These are phyloP conservation scores for Gamarada debralockiae DNA, from an alignment of 495 filamentous ascomycete species.

Conservation along the genomic window DNA sequence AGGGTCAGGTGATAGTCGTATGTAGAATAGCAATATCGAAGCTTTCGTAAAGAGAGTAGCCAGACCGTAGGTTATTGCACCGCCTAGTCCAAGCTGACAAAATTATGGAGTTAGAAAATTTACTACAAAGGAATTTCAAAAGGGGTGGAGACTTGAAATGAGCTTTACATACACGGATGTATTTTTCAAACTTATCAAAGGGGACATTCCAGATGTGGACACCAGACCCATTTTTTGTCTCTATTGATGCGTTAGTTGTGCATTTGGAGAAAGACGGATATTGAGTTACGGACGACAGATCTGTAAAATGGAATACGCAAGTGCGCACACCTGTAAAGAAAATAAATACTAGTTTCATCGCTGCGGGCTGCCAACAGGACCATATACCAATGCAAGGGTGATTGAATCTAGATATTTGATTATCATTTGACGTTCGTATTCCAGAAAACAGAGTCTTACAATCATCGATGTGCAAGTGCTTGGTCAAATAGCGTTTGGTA, in stretches of 20 bases:
- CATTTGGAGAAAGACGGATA: neutral
- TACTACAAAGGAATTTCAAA: neutral
- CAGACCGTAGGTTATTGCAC: conserved; percentile 23
- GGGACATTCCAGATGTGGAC: conserved; percentile 13
- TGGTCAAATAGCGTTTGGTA: conserved; percentile 19
- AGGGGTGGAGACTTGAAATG: neutral
- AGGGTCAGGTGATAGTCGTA: conserved; percentile 8
- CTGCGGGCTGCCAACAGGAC: neutral
- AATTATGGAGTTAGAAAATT: neutral
- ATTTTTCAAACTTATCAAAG: conserved; percentile 2
- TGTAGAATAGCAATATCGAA: conserved; percentile 68
- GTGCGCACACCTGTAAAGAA: conserved; percentile 1
- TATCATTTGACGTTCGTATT: neutral
- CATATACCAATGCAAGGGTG: conserved; percentile 2
- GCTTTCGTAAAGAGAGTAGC: conserved; percentile 60
- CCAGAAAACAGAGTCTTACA: conserved; percentile 17
- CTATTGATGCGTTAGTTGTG: conserved; percentile 3
- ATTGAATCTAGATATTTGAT: conserved; percentile 1
- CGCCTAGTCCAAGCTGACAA: conserved; percentile 22
- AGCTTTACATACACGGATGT: conserved; percentile 2
- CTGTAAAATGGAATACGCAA: conserved; percentile 7
- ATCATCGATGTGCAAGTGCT: conserved; percentile 25
- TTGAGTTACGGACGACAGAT: conserved; percentile 8
- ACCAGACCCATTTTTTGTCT: conserved; percentile 10
- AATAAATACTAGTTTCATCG: neutral